A percentile compares a stretch with the other conserved stretches of the same genome.
Evolutionary conservation across 371 early-diverging fungal genomes (phyloP).

Genomic region (Mortierella sp.): DNA sequence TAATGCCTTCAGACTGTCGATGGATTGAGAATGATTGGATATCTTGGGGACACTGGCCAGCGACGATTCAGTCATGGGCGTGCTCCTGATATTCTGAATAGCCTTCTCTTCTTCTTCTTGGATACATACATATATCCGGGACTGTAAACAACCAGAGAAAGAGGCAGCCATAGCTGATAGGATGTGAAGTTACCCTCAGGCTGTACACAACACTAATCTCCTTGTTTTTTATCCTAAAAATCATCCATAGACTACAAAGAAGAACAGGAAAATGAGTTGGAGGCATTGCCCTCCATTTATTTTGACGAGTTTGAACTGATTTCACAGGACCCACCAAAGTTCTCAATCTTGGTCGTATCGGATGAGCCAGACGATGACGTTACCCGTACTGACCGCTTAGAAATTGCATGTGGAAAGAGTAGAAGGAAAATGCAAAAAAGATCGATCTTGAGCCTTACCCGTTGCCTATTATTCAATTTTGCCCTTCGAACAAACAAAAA

Average conservation of each 20-base stretch:
- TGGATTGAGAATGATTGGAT: no score
- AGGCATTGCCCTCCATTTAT: slow-evolving; percentile 93
- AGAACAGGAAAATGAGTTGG: slow-evolving; percentile 89
- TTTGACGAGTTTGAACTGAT: slow-evolving; percentile 86
- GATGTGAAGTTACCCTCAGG: no score
- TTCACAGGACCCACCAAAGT: slow-evolving; percentile 36
- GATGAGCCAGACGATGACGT: slow-evolving; percentile 67
- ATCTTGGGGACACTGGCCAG: no score
- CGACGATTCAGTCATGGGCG: no score
- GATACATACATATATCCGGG: no score
- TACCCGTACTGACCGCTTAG: no score
- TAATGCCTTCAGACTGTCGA: no score
- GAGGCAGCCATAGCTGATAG: no score
- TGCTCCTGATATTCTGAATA: no score
- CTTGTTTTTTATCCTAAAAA: neutral
- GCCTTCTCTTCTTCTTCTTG: no score
- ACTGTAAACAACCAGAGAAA: no score
- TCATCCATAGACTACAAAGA: slow-evolving; percentile 74
- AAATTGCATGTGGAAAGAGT: neutral
- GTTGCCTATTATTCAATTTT: neutral
- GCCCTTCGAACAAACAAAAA: neutral
- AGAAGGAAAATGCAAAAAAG: slow-evolving; percentile 9
- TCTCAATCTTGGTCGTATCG: slow-evolving; percentile 62
- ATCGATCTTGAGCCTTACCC: neutral
- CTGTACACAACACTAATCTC: no score